phyloP scores from a whole-genome alignment of 2,329 filamentous ascomycete genomes.

The Colletotrichum higginsianum region DNA sequence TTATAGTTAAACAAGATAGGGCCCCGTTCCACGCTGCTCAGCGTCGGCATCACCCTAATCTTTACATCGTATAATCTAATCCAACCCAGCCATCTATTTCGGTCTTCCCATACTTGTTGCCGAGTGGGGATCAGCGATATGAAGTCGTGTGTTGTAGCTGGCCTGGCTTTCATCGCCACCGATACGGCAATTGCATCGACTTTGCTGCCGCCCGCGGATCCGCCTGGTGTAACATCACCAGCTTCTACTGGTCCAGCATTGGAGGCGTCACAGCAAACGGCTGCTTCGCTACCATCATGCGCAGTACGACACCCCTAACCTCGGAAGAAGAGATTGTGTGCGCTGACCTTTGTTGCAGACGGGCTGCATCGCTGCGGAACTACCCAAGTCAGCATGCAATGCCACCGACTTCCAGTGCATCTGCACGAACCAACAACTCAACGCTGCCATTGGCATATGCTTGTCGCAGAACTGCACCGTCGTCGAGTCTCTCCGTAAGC shows the following conservation, averaged over 20 bases:
- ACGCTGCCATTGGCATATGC: constrained; percentile 17
- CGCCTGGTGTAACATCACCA: constrained; percentile 2
- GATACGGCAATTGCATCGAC: not conserved
- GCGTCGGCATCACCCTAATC: not conserved
- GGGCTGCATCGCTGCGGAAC: constrained; percentile 12
- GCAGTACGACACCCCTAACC: constrained; percentile 1
- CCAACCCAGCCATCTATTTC: not conserved
- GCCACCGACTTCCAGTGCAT: constrained; percentile 28
- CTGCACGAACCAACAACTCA: constrained; percentile 19
- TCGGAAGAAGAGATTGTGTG: too few relatives aligned
- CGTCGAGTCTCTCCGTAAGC: constrained; percentile 24
- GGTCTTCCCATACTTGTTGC: too few relatives aligned
- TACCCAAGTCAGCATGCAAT: constrained; percentile 20
- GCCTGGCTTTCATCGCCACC: not conserved
- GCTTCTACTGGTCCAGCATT: not conserved
- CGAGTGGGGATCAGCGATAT: not conserved
- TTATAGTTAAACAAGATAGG: constrained; percentile 2
- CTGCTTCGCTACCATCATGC: constrained; percentile 5
- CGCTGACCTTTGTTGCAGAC: not conserved
- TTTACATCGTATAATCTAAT: not conserved
- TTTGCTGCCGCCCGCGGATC: not conserved
- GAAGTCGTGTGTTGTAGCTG: not conserved
- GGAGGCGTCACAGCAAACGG: constrained; percentile 8
- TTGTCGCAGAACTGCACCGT: constrained; percentile 27
- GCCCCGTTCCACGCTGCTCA: not conserved